Base-by-base conservation (phyloP, 495 filamentous ascomycete genomes). In the Sordaria brevicollis region DNA sequence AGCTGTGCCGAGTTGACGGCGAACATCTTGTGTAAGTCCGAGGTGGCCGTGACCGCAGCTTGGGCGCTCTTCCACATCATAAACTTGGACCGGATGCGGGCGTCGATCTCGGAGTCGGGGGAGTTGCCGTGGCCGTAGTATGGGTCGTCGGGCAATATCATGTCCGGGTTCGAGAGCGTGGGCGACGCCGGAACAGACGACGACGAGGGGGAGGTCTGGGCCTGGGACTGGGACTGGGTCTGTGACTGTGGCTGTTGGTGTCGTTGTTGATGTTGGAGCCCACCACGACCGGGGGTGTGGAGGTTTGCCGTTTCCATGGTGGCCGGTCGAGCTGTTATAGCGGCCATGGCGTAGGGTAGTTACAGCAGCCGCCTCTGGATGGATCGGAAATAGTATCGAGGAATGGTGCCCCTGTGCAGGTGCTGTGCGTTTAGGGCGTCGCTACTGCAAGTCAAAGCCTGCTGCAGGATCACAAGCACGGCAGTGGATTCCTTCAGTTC, bases 141-240 rank as follows among this genome's bases (percentile, higher is more conserved):
- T 29, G 49, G 77, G 74, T 89, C 86, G 75, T 86, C 86, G 39
- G 93, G 93, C 41, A 97, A 83, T 71, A 97, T 96, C 92, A 97
- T 93, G 78, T 95, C 93, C 38, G 93, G 92, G 79, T 96, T 93
- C n/a, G 92, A 93, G 70, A 97, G 81, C 8, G 93, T 95, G 57
- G 93, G 93, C 65, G 92, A 96, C 34, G 89, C 83, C 65, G 86
- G 85, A 35, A 79, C 49, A 62, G 25, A 62, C 25, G 49, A 62
- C 25, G 49, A 73, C 69, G 74, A 75, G 65, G 73, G 78, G 71
- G 80, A 80, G 38, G 83, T 75, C 57, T 75, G n/a, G n/a, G n/a
- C n/a, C n/a, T n/a, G n/a, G n/a, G n/a, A n/a, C n/a, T n/a, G n/a
- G n/a, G n/a, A n/a, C n/a, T n/a, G n/a, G 38, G 83, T 75, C 57